Evolutionary conservation across 208 protist genomes (phyloP).

Genomic region (Angomonas ambiguus): DNA sequence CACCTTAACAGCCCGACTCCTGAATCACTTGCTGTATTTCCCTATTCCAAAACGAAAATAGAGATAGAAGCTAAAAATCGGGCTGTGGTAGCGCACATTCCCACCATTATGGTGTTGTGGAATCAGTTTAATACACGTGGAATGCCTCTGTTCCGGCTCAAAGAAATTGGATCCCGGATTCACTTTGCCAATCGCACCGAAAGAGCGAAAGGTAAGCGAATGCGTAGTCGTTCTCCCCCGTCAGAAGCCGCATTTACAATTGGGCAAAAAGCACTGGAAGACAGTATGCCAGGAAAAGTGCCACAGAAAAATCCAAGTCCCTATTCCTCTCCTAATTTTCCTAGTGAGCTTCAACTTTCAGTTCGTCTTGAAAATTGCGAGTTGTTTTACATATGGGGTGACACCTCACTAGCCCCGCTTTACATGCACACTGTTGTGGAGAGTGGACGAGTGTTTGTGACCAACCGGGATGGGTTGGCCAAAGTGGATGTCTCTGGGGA

Average conservation of each 20-base stretch:
- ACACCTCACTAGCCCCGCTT: constrained; percentile 33
- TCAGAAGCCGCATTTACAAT: constrained; percentile 14
- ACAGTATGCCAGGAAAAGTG: neutral
- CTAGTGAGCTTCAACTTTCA: constrained; percentile 33
- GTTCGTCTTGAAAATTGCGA: constrained; percentile 25
- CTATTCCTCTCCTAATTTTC: constrained; percentile 45
- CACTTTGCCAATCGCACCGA: constrained; percentile 32
- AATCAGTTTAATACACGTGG: constrained; percentile 45
- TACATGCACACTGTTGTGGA: constrained; percentile 34
- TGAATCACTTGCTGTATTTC: constrained; percentile 41
- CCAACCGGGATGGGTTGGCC: constrained; percentile 36
- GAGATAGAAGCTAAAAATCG: constrained; percentile 12
- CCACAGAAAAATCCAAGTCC: constrained; percentile 2
- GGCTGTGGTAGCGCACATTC: constrained; percentile 38
- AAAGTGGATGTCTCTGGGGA: constrained; percentile 31
- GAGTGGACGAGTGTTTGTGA: constrained; percentile 17
- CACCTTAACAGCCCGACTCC: constrained; percentile 23
- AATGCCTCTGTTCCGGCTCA: constrained; percentile 36
- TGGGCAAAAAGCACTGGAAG: constrained; percentile 18
- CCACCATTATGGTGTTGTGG: constrained; percentile 52
- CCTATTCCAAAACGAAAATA: constrained; percentile 31
- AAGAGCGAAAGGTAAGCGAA: neutral
- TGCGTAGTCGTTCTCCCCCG: constrained; percentile 7
- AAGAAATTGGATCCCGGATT: constrained; percentile 39
- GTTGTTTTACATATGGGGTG: constrained; percentile 53